Evolutionary conservation across 306 rosid genomes (phyloP), one percentile per base, ranked within the genome.

Genomic region (Cajanus cajan): DNA sequence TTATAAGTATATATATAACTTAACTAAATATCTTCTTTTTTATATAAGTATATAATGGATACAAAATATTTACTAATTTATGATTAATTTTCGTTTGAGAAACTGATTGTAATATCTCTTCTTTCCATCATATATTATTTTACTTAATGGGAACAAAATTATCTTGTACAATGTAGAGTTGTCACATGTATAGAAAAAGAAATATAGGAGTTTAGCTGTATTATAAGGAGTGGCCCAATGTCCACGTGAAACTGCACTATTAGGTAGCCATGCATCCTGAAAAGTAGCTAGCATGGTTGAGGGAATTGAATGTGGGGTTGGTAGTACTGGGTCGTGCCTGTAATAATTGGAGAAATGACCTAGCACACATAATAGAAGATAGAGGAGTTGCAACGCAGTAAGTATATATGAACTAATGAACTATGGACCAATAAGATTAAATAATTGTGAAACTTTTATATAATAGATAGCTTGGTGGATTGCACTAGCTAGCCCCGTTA

Each of bases 281-380:
- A 24, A 25, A 59, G n/a, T 59, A 25, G 40, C 19, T 28, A 59
- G 3, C 66, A 59, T 21, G 4, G 18, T 52, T 59, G 11, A 5
- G 4, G 6, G n/a, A 13, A 28, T 59, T 31, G 34, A 51, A 19
- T 51, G 77, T 51, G 48, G 73, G 64, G 64, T 51, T 45, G 41
- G 7, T 16, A n/a, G 48, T 9, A 9, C 8, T 16, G 62, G n/a
- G 2, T 58, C 21, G 11, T 59, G 19, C 40, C 66, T 12, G 4
- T 28, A 71, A 71, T 71, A 71, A 50, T 71, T 71, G 33, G 52
- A 37, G 8, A 73, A 52, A 11, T 19, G 67, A 19, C 67, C 52
- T 8, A 21, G 2, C 22, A 36, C 51, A 19, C 19, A 3, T 43
- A 3, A 11, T 71, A 13, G 0, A 24, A 2, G 3, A 72, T 36